Percentiles rank a stretch among this genome's conserved stretches.
These are phyloP conservation scores for Pichiaceae sp. DNA, from an alignment of 1,139 yeast genomes.

Conservation along the genomic window DNA sequence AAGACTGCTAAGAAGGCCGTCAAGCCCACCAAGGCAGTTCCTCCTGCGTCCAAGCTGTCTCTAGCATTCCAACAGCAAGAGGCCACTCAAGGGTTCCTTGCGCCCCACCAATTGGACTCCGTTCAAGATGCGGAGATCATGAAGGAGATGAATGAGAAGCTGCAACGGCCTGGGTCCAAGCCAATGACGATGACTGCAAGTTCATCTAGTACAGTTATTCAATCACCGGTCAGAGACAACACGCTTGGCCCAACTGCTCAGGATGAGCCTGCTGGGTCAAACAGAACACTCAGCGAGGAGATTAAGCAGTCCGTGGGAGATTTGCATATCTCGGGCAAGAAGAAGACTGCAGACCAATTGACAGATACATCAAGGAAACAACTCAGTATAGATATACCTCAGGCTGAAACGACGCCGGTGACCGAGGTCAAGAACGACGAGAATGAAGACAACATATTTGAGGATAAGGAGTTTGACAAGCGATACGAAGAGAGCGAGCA, in stretches of 20 bases:
- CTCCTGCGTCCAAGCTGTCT: slow-evolving; percentile 18
- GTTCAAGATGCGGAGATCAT: slow-evolving; percentile 16
- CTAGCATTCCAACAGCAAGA: slow-evolving; percentile 20
- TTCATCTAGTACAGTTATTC: not conserved
- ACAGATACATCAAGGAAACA: not conserved
- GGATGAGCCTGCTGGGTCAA: not conserved
- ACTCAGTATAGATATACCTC: not conserved
- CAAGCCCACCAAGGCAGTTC: not conserved
- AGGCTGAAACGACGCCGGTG: not conserved
- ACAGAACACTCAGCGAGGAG: slow-evolving; percentile 2
- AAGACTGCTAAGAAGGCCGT: too few species aligned
- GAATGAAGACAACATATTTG: slow-evolving; percentile 11
- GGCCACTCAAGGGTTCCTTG: slow-evolving; percentile 6
- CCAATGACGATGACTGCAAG: not conserved
- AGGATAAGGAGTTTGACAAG: slow-evolving; percentile 15
- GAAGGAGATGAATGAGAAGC: slow-evolving; percentile 17
- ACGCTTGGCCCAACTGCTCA: too few species aligned
- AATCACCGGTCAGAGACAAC: not conserved
- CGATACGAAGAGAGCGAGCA: slow-evolving; percentile 56
- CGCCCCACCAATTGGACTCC: slow-evolving; percentile 14
- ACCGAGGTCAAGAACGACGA: slow-evolving; percentile 1
- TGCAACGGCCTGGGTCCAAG: slow-evolving; percentile 1
- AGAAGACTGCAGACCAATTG: not conserved
- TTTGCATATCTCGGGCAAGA: slow-evolving; percentile 1
- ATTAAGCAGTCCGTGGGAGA: not conserved